Base-by-base conservation (phyloP, 2,329 filamentous ascomycete genomes). In the Dothidotthia symphoricarpi region DNA sequence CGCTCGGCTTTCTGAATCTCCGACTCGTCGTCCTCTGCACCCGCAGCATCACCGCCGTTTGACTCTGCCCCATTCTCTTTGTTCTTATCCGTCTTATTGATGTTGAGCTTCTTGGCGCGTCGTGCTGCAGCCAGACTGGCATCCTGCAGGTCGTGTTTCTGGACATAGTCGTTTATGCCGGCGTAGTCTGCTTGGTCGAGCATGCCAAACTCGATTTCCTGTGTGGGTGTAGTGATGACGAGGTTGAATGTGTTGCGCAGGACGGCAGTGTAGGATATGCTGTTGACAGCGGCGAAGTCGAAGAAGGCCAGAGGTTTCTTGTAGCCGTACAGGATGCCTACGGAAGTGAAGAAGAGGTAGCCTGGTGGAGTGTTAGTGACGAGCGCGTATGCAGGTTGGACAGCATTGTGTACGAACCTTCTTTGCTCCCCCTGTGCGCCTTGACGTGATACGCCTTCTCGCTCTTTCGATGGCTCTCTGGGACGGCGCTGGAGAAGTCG, bases 181-280 rank as follows among this genome's bases (percentile, higher is more conserved):
- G 72, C 68, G 49, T 76, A 83, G 53, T 83, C 77, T 7, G 74
- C 76, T 53, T 83, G 80, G 47, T 84, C 81, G 28, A 84, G 68
- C 80, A 83, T 83, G 28, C 74, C 75, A 49, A 83, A 81, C 49
- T 84, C 81, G 13, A 80, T 69, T 47, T 83, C 80, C 51, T 78
- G 71, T 2, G 65, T 63, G 19, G 71, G 71, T 3, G 70, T 70
- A 28, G 69, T 69, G 39, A 83, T 73, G 50, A 80, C 79, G 24
- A 84, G 72, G 51, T 83, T 83, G 68, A 84, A 84, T 0, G 81
- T 83, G 24, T 80, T 75, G 50, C 82, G 79, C 6, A 84, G 69
- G 13, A 83, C 77, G 27, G 76, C 78, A 3, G 80, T 83, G 65
- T 83, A 84, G 26, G 76, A 80, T 30, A 82, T 75, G 15, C 75